Percentiles rank a stretch among this genome's conserved stretches.
These are phyloP conservation scores for Linaria vulgaris DNA, from an alignment of 257 asterid genomes.

Conservation along the genomic window DNA sequence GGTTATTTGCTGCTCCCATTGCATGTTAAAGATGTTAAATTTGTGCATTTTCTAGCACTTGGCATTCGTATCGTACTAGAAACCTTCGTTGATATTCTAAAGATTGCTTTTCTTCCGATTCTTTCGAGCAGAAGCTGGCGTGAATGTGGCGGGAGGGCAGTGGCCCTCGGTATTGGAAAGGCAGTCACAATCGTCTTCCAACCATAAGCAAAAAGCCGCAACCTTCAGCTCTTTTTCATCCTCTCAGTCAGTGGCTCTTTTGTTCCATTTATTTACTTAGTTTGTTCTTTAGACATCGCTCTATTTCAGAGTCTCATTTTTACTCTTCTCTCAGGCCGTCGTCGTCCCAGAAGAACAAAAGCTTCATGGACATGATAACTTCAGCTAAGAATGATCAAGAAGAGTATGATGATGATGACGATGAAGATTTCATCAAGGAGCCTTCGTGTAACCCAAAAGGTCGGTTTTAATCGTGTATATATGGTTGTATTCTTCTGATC, in stretches of 20 bases:
- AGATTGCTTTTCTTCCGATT: constrained; percentile 12
- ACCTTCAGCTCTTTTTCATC: constrained; percentile 70
- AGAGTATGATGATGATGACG: constrained; percentile 78
- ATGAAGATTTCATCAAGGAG: constrained; percentile 73
- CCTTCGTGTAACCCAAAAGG: constrained; percentile 64
- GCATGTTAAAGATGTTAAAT: not conserved
- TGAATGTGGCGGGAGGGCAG: constrained; percentile 57
- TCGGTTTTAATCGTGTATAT: constrained; percentile 28
- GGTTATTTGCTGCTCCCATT: not conserved
- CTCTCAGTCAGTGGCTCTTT: constrained; percentile 61
- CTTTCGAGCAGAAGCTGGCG: constrained; percentile 52
- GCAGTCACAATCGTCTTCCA: constrained; percentile 62
- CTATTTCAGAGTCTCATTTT: constrained; percentile 9
- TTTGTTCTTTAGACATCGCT: not conserved
- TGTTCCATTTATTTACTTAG: constrained; percentile 18
- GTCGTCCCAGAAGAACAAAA: constrained; percentile 60
- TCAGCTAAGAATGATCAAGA: constrained; percentile 68
- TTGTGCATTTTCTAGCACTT: not conserved
- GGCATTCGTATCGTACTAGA: constrained; percentile 13
- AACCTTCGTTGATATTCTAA: constrained; percentile 14
- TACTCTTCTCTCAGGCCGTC: constrained; percentile 53
- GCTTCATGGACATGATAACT: constrained; percentile 74
- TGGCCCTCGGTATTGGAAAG: constrained; percentile 59
- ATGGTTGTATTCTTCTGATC: constrained; percentile 5
- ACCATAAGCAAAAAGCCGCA: constrained; percentile 41